phyloP scores from a whole-genome alignment of 352 stramenopile genomes.

The Phytophthora pluvialis region DNA sequence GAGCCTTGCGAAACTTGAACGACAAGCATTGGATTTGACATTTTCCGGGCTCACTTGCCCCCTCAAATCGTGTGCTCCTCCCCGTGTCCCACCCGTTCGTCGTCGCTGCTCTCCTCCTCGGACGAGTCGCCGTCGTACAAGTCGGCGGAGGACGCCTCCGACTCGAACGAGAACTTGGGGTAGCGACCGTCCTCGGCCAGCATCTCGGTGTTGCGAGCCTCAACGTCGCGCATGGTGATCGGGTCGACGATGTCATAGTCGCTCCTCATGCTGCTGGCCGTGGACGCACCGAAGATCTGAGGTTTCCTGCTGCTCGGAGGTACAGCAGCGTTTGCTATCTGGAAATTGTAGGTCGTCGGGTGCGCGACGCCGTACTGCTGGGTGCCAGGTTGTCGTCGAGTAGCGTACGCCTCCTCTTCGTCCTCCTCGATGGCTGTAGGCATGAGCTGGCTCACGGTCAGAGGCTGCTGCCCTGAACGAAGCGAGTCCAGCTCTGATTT shows the following conservation, averaged over 20 bases:
- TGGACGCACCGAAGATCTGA: constrained; percentile 31
- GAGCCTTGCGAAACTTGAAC: constrained; percentile 23
- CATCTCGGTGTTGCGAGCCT: constrained; percentile 75
- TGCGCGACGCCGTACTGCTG: constrained; percentile 5
- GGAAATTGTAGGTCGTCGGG: constrained; percentile 11
- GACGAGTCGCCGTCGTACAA: constrained; percentile 41
- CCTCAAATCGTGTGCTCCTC: constrained; percentile 46
- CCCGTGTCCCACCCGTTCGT: constrained; percentile 20
- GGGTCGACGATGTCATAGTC: constrained; percentile 84
- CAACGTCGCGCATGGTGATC: constrained; percentile 55
- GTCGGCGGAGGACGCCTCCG: constrained; percentile 37
- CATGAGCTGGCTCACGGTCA: constrained; percentile 42
- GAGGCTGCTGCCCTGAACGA: constrained; percentile 20
- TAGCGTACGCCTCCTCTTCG: constrained; percentile 20
- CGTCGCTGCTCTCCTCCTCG: constrained; percentile 35
- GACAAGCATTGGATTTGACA: constrained; percentile 32
- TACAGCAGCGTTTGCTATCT: constrained; percentile 2
- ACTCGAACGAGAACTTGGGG: constrained; percentile 70
- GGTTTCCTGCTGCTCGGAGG: constrained; percentile 12
- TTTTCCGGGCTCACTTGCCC: constrained; percentile 16
- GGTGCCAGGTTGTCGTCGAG: constrained; percentile 12
- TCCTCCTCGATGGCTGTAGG: constrained; percentile 21
- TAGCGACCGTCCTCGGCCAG: constrained; percentile 64
- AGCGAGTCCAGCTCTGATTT: constrained; percentile 25
- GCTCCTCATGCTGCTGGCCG: constrained; percentile 50